Evolutionary conservation across 2,329 filamentous ascomycete genomes (phyloP), one percentile per base, ranked within the genome.

Genomic region (Sporothrix pallida): DNA sequence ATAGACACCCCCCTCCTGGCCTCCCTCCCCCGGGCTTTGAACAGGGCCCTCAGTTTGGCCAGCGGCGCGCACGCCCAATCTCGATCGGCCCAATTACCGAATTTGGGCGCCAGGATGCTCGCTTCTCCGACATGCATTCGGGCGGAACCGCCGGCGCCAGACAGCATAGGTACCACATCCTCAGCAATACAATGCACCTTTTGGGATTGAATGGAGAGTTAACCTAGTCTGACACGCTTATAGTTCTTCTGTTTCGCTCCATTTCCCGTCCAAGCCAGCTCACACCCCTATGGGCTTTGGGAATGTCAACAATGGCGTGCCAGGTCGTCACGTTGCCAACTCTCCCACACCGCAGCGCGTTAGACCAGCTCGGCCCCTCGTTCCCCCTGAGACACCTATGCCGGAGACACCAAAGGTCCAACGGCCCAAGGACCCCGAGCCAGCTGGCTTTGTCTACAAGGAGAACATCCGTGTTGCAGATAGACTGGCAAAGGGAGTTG

Each of bases 401-500:
- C 26, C 46, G 1, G 67, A 42, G 10, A 46, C 20, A 9, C 20
- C 13, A 8, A 37, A 56, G 23, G n/a, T 52, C 12, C 17, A 17
- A 12, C 37, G 20, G 15, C 56, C 71, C n/a, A 13, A 7, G 2
- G 60, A 73, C 1, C 71, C 58, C 0, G 70, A 72, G 13, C 72
- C 74, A 0, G 4, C 23, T 0, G 52, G 71, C 3, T 73, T 62
- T 31, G 71, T 54, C 12, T 65, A 76, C 75, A 75, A 71, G 31
- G 74, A 70, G 7, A 15, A 54, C 1, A 69, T 77, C 5, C 20
- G 20, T 12, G 74, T 77, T 37, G 74, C 73, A 2, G 76, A 77
- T 44, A 62, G 70, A 2, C 58, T 42, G 2, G 75, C 74, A 1
- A 74, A 73, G 54, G 76, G 76, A 1, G 31, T 42, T 0, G 76